These are phyloP conservation scores for Abrus precatorius DNA, from an alignment of 306 rosid species.

Conservation along the genomic window DNA sequence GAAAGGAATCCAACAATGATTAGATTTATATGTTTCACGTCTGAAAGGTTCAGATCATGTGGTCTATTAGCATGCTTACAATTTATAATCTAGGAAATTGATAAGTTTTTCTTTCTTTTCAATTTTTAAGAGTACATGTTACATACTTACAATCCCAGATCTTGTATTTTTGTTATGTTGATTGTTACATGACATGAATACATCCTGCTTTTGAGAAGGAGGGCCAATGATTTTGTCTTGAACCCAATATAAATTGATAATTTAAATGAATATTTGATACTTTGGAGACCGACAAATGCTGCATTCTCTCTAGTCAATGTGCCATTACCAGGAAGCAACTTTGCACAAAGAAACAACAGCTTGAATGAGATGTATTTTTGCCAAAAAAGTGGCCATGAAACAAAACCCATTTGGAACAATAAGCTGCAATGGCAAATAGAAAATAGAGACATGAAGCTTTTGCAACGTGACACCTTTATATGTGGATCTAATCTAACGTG, in stretches of 20 bases:
- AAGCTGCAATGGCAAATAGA: constrained; percentile 42
- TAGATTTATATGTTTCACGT: constrained; percentile 30
- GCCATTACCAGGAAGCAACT: constrained; percentile 34
- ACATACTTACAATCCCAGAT: background rate
- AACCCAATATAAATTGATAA: background rate
- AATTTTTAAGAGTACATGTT: background rate
- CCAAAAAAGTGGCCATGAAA: background rate
- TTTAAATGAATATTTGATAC: constrained; percentile 3
- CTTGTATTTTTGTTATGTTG: background rate
- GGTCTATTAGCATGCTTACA: constrained; percentile 13
- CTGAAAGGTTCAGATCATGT: background rate
- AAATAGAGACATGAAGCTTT: constrained; percentile 33
- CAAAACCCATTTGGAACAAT: constrained; percentile 26
- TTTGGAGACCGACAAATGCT: constrained; percentile 28
- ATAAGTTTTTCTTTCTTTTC: background rate
- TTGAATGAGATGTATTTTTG: constrained; percentile 54
- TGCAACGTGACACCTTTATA: constrained; percentile 36
- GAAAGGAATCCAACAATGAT: constrained; percentile 14
- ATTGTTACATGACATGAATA: constrained; percentile 1
- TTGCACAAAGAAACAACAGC: constrained; percentile 43
- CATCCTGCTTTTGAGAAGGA: background rate
- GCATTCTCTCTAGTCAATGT: constrained; percentile 5
- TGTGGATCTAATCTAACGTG: constrained; percentile 48
- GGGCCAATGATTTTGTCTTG: background rate
- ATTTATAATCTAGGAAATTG: background rate